These are phyloP conservation scores for Cyberlindnera mycetangii DNA, from an alignment of 805 yeast species.

Conservation along the genomic window DNA sequence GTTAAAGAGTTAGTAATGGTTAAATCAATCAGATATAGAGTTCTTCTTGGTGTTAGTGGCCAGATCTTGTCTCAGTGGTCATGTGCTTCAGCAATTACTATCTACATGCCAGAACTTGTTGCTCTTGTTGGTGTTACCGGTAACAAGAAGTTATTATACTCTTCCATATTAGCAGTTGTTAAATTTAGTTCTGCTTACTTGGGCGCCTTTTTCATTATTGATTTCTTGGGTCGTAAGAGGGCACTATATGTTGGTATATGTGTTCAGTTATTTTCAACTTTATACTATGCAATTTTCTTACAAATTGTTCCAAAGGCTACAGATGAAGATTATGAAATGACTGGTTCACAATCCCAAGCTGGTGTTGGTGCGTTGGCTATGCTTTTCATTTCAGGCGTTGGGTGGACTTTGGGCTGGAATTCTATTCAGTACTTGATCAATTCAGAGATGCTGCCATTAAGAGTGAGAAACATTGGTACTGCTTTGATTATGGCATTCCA, in stretches of 20 bases:
- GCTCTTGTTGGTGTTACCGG: conserved; percentile 45
- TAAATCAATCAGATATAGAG: conserved; percentile 44
- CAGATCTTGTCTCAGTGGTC: conserved; percentile 58
- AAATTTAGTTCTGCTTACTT: conserved; percentile 48
- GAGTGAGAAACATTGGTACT: conserved; percentile 47
- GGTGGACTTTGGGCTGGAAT: conserved; percentile 62
- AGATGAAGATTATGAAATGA: conserved; percentile 29
- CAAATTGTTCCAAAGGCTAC: conserved; percentile 43
- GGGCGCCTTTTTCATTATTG: conserved; percentile 52
- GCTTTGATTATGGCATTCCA: conserved; percentile 53
- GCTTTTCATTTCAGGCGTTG: conserved; percentile 47
- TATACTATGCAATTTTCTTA: conserved; percentile 47
- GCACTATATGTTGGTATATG: conserved; percentile 47
- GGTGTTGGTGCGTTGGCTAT: conserved; percentile 49
- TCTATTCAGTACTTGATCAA: conserved; percentile 52
- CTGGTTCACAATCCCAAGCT: conserved; percentile 35
- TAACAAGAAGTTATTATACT: conserved; percentile 40
- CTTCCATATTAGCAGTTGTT: conserved; percentile 52
- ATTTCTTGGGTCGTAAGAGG: conserved; percentile 48
- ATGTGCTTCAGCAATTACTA: conserved; percentile 55
- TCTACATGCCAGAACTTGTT: conserved; percentile 53
- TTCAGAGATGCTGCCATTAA: conserved; percentile 53
- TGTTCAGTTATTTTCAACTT: conserved; percentile 40
- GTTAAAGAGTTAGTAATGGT: conserved; percentile 35
- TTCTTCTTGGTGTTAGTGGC: conserved; percentile 38